A percentile compares a stretch with the other conserved stretches of the same genome.
These are phyloP conservation scores for Graphilbum ipis-grandicollis DNA, from an alignment of 2,329 filamentous ascomycete genomes.

Conservation along the genomic window DNA sequence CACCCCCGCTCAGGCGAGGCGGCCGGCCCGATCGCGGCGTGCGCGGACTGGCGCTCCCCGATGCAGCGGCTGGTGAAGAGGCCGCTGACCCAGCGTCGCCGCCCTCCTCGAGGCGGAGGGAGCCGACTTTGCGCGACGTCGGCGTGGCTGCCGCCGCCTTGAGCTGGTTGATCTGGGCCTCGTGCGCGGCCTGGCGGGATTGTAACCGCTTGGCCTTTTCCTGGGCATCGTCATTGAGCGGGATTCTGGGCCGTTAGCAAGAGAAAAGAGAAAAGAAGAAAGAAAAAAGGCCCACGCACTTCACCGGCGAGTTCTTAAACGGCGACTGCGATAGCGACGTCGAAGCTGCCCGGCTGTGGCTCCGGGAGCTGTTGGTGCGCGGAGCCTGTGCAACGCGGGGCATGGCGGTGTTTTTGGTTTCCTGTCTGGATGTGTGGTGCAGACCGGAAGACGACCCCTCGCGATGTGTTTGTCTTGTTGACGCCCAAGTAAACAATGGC, in stretches of 20 bases:
- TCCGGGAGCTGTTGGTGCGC: slow-evolving; percentile 23
- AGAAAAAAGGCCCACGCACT: slow-evolving; percentile 19
- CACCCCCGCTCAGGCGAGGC: slow-evolving; percentile 12
- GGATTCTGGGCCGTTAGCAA: slow-evolving; percentile 43
- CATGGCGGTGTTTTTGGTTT: slow-evolving; percentile 23
- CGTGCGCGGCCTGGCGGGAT: slow-evolving; percentile 73
- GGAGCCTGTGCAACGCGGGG: slow-evolving; percentile 39
- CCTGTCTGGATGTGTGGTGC: too few relatives aligned
- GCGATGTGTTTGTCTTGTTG: slow-evolving; percentile 5
- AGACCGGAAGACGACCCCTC: too few relatives aligned
- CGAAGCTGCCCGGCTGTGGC: slow-evolving; percentile 25
- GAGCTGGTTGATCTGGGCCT: slow-evolving; percentile 83
- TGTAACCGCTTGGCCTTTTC: slow-evolving; percentile 82
- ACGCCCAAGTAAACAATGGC: slow-evolving; percentile 13
- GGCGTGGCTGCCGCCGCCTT: slow-evolving; percentile 57
- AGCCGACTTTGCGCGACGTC: slow-evolving; percentile 46
- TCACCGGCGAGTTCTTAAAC: slow-evolving; percentile 40
- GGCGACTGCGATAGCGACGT: slow-evolving; percentile 30
- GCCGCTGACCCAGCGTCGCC: slow-evolving; percentile 34
- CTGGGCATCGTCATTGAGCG: slow-evolving; percentile 84
- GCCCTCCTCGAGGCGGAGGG: slow-evolving; percentile 36
- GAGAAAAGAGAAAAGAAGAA: not conserved
- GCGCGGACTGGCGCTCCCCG: slow-evolving; percentile 26
- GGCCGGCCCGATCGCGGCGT: slow-evolving; percentile 19
- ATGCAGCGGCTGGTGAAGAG: slow-evolving; percentile 26